Base-by-base conservation (phyloP, 208 protist species). In the Acanthamoeba sp. region DNA sequence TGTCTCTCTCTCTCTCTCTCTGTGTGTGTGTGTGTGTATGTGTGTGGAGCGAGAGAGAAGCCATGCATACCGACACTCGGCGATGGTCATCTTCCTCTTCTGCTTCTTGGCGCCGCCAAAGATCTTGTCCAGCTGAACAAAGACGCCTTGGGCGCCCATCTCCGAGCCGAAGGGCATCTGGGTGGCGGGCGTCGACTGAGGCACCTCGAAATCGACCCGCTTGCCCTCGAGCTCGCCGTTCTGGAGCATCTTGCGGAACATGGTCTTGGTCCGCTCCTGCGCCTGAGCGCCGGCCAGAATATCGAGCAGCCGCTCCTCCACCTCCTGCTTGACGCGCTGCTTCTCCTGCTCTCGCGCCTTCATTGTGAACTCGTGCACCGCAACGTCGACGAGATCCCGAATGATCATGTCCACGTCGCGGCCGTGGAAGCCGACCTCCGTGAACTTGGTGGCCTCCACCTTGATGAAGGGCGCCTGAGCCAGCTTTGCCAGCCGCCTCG, bases 361-460 rank as follows among this genome's bases (percentile, higher is more conserved):
- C 94, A 42, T 66, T 5, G 80, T 95, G 93, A 97, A 98, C 95
- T 98, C 98, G 82, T 96, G 96, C 10, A 99, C 97, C 1, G 98
- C 98, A 0, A 98, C 97, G 93, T 99, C 99, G 82, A 99, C 98
- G 12, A 99, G 96, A 96, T 99, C 99, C 92, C 98, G 97, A 94
- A 99, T 99, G 95, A 99, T 99, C 89, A 97, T 98, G 95, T 99
- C 98, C 36, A 99, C 99, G 82, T 99, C 99, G 16, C 98, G 97
- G 50, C 95, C 95, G 32, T 96, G 88, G 88, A 94, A 96, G 24
- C 98, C 99, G 22, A 99, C 99, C 93, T 99, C 99, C 0, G 99
- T 99, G 95, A 99, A 99, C 97, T 99, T 99, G 22, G 99, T 99
- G 7, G 99, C 99, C 96, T 99, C 99, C 29, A 99, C 99, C 95